Conservation (phyloP, 495 filamentous ascomycete species). For the Lineolata rhizophorae region DNA sequence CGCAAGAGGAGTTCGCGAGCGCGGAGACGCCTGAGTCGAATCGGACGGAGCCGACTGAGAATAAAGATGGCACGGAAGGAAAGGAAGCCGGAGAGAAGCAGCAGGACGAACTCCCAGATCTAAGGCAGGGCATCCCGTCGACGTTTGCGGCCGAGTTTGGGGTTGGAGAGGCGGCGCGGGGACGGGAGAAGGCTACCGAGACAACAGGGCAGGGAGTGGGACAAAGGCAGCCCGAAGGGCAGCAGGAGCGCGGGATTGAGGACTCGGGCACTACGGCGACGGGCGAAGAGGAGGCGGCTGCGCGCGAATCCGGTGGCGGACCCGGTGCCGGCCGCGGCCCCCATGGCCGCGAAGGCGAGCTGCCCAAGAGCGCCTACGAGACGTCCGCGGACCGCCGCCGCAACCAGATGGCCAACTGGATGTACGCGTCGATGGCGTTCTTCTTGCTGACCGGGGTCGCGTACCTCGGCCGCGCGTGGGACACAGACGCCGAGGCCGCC, state of each 20-base stretch:
- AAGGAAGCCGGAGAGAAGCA: slow-evolving; percentile 3
- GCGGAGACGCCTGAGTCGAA: slow-evolving; percentile 8
- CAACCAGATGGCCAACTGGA: slow-evolving; percentile 41
- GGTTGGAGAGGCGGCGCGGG: too few relatives aligned
- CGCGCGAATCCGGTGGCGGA: slow-evolving; percentile 25
- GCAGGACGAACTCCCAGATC: slow-evolving; percentile 41
- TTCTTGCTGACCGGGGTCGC: slow-evolving; percentile 28
- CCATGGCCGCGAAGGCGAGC: slow-evolving; percentile 21
- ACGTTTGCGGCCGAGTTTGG: slow-evolving; percentile 53
- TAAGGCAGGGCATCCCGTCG: slow-evolving; percentile 80
- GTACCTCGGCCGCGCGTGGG: slow-evolving; percentile 74
- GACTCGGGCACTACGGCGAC: neutral
- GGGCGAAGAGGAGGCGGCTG: slow-evolving; percentile 13
- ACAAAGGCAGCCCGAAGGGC: slow-evolving; percentile 1
- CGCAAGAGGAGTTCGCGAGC: slow-evolving; percentile 3
- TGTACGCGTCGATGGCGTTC: slow-evolving; percentile 32
- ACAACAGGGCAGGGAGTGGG: slow-evolving; percentile 4
- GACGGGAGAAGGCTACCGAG: too few relatives aligned
- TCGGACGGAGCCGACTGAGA: neutral
- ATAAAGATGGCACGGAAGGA: slow-evolving; percentile 3
- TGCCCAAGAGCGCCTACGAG: slow-evolving; percentile 68
- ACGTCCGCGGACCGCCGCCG: slow-evolving; percentile 73
- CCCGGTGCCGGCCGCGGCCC: slow-evolving; percentile 11
- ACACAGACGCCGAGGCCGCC: slow-evolving; percentile 44
- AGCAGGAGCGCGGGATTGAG: neutral